Evolutionary conservation across 2,329 filamentous ascomycete genomes (phyloP).

Genomic region (Aschersonia sp.): DNA sequence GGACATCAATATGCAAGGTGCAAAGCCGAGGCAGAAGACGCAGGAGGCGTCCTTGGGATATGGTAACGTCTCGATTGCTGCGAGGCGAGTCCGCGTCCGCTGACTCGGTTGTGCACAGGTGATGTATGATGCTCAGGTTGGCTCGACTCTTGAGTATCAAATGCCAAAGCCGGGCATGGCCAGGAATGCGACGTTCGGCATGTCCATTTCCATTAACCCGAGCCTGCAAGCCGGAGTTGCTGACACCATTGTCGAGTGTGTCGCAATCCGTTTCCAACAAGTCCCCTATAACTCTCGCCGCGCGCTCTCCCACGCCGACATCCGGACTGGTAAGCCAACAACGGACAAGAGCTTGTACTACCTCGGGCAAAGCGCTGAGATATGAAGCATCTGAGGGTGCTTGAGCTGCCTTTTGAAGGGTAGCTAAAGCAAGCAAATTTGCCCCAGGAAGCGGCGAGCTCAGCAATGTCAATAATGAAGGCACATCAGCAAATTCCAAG

Average conservation of each 20-base stretch:
- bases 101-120: constrained; percentile 15
- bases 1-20: constrained; percentile 26
- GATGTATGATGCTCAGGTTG: constrained; percentile 29
- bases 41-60: constrained; percentile 38
- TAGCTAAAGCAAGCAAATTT: constrained; percentile 40
- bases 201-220: constrained; percentile 12
- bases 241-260: constrained; percentile 3
- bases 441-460: constrained; percentile 38
- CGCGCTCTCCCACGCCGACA: constrained; percentile 41
- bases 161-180: constrained; percentile 39
- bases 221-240: neutral
- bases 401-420: constrained; percentile 39
- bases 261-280: constrained; percentile 42
- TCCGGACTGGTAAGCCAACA: constrained; percentile 38
- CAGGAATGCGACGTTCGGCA: constrained; percentile 15
- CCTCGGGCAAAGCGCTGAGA: constrained; percentile 31
- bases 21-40: constrained; percentile 35
- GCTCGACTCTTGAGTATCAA: constrained; percentile 31
- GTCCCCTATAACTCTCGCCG: constrained; percentile 33
- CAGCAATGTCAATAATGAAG: constrained; percentile 36
- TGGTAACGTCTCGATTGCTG: constrained; percentile 24
- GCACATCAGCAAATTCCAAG: constrained; percentile 35
- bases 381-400: constrained; percentile 33
- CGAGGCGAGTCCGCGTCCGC: constrained; percentile 9
- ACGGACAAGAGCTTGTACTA: constrained; percentile 32